Conservation (phyloP, 192 early-diverging fungal genomes). For the Chytriomyces confervae region DNA sequence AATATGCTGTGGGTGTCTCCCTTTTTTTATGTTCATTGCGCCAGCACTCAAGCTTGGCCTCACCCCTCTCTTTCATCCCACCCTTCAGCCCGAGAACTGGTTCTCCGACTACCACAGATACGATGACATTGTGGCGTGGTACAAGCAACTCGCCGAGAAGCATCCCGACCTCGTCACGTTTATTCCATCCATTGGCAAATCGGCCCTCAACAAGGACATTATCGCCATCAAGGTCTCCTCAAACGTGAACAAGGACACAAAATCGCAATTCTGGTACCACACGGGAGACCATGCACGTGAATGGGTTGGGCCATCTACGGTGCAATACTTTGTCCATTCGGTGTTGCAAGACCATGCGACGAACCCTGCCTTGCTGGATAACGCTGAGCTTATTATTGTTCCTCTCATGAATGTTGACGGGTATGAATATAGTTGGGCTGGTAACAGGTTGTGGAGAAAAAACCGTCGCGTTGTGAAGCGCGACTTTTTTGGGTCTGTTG, state of each 20-base stretch:
- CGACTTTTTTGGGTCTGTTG: constrained; percentile 33
- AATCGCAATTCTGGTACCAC: constrained; percentile 50
- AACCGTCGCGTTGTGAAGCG: constrained; percentile 49
- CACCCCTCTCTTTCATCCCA: not conserved
- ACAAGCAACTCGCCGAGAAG: constrained; percentile 49
- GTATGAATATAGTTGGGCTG: constrained; percentile 58
- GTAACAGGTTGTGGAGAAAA: constrained; percentile 64
- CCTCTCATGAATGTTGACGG: constrained; percentile 68
- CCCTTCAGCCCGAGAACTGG: constrained; percentile 38
- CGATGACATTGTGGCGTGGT: constrained; percentile 57
- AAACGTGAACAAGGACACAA: constrained; percentile 39
- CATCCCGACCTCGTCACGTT: constrained; percentile 57
- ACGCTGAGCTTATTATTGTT: constrained; percentile 59
- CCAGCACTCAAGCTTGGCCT: not conserved
- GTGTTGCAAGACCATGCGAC: constrained; percentile 48
- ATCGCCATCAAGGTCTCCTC: constrained; percentile 60
- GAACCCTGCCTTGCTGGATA: constrained; percentile 49
- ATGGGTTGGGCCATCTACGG: constrained; percentile 58
- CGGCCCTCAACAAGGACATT: constrained; percentile 59
- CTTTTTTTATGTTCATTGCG: not conserved
- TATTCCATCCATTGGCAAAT: constrained; percentile 66
- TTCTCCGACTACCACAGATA: constrained; percentile 58
- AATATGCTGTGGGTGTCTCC: not conserved
- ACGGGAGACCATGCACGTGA: constrained; percentile 60
- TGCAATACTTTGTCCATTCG: constrained; percentile 57